phyloP scores from a whole-genome alignment of 805 yeast species.

The Cyberlindnera saturnus region DNA sequence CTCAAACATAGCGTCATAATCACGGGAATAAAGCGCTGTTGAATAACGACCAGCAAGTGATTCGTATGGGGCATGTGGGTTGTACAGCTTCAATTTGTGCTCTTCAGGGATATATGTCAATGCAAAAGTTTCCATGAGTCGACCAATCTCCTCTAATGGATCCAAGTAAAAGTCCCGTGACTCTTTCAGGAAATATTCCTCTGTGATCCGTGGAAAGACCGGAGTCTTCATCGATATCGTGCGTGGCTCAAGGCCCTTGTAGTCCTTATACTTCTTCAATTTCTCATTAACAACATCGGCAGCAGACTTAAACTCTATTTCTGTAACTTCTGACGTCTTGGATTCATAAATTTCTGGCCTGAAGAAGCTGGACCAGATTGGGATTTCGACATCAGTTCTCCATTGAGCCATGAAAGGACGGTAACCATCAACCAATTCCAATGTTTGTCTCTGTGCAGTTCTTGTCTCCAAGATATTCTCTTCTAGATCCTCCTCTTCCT shows the following conservation, averaged over 20 bases:
- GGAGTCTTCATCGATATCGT: constrained; percentile 22
- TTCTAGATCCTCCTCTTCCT: background rate
- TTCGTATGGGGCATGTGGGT: constrained; percentile 28
- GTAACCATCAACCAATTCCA: constrained; percentile 19
- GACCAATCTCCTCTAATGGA: constrained; percentile 58
- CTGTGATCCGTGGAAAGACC: constrained; percentile 41
- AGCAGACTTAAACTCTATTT: constrained; percentile 18
- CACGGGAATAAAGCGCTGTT: constrained; percentile 25
- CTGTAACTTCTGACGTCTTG: constrained; percentile 7
- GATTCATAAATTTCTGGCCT: constrained; percentile 25
- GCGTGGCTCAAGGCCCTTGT: constrained; percentile 23
- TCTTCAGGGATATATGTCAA: constrained; percentile 34
- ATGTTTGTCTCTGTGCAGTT: background rate
- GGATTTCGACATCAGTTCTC: constrained; percentile 18
- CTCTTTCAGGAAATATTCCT: constrained; percentile 40
- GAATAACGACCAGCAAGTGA: constrained; percentile 36
- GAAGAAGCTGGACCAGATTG: constrained; percentile 25
- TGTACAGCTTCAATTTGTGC: constrained; percentile 26
- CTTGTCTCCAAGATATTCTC: constrained; percentile 2
- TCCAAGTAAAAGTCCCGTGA: constrained; percentile 54
- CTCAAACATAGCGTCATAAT: constrained; percentile 25
- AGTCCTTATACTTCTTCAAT: constrained; percentile 22
- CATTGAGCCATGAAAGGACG: constrained; percentile 17
- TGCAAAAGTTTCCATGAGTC: constrained; percentile 38
- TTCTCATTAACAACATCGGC: constrained; percentile 13